Conservation (phyloP, 1,139 yeast species). For the Zygosaccharomyces sapae region DNA sequence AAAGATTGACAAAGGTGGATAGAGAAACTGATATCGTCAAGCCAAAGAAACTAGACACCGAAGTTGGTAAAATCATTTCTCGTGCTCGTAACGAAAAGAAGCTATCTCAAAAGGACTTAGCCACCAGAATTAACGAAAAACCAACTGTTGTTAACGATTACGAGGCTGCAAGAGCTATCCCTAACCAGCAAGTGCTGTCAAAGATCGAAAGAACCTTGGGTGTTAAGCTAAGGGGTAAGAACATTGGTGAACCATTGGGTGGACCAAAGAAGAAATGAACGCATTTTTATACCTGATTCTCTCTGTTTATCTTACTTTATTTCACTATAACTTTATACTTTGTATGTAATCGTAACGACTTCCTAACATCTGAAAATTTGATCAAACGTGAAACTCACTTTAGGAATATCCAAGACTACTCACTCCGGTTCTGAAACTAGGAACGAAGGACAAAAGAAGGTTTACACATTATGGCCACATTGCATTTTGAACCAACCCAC, state of each 20-base stretch:
- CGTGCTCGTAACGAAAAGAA: constrained; percentile 85
- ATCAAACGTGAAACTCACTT: background rate
- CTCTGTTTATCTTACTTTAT: background rate
- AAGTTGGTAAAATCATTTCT: constrained; percentile 84
- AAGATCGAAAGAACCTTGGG: constrained; percentile 94
- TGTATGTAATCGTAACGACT: constrained; percentile 4
- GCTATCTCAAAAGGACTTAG: constrained; percentile 91
- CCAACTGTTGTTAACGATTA: constrained; percentile 94
- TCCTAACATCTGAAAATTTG: background rate
- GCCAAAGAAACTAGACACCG: constrained; percentile 77
- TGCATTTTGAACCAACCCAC: constrained; percentile 36
- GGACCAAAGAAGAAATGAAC: constrained; percentile 40
- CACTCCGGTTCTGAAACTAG: background rate
- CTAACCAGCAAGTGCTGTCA: constrained; percentile 89
- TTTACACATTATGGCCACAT: constrained; percentile 35
- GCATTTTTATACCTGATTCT: background rate
- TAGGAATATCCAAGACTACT: too few species aligned
- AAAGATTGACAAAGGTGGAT: constrained; percentile 87
- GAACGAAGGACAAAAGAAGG: constrained; percentile 2
- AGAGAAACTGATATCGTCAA: constrained; percentile 91
- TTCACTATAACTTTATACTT: background rate
- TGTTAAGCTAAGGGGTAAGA: constrained; percentile 92
- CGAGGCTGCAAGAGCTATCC: constrained; percentile 95
- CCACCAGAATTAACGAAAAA: constrained; percentile 91
- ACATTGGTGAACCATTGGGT: constrained; percentile 81